Base-by-base conservation (phyloP, 2,329 filamentous ascomycete genomes). In the Nothopassalora personata region DNA sequence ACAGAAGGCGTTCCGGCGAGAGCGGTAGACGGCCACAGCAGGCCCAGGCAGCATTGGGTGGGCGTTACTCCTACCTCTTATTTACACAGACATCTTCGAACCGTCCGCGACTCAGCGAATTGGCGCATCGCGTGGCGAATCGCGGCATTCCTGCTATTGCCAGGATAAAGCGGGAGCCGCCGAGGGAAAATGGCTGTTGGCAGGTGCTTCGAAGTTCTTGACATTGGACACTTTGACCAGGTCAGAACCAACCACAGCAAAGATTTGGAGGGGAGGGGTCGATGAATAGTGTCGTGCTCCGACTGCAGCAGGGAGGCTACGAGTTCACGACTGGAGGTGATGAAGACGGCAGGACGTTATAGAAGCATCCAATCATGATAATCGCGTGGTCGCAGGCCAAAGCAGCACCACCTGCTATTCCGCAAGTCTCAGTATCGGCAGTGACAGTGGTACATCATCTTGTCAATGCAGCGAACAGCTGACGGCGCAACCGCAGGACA, bases 351-450 rank as follows among this genome's bases (percentile, higher is more conserved):
- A 43, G 49, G 49, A 51, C 30, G 49, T 30, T 51, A 34, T 50
- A 50, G 47, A 50, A 50, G 7, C 47, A 50, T 47, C 45, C 28
- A 49, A 30, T 50, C 47, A 51, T 51, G 27, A 51, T 33, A 51
- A 51, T 51, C 5, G 49, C 49, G n/a, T 34, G 28, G 49, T 11
- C 28, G 11, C 11, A 30, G 46, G 46, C 19, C 46, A 5, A 43
- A 15, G 18, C 13, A 43, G 18, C 13, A 8, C 15, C n/a, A 43
- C n/a, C 13, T 18, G n/a, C n/a, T 7, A 18, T 15, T 5, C 15
- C 39, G 31, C 31, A 34, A 23, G 31, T 11, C 31, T 11, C 11
- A 4, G 31, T 9, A 34, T 11, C 31, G 31, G 31, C 31, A 34
- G 31, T 34, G 31, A n/a, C 39, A 43, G 39, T 43, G n/a, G 39